Evolutionary conservation across 768 basidiomycete species (phyloP).

Genomic region (Cyclocybe aegerita): DNA sequence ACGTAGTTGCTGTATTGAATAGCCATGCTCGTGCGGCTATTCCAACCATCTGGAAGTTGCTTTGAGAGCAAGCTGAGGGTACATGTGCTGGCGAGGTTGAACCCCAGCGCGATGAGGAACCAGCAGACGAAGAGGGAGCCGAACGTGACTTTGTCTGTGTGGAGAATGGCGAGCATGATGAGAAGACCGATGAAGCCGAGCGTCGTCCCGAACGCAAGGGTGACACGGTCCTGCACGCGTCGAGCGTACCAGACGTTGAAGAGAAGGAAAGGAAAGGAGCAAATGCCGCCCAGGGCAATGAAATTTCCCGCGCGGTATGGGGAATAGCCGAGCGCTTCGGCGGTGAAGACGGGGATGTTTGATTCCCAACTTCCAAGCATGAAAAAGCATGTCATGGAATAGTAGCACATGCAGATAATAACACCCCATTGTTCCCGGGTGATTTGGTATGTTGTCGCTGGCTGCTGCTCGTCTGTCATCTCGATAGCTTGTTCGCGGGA

Average conservation of each 20-base stretch:
- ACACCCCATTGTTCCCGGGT: slow-evolving; percentile 43
- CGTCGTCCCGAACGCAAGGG: slow-evolving; percentile 50
- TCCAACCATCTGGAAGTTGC: slow-evolving; percentile 65
- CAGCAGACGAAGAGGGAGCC: slow-evolving; percentile 48
- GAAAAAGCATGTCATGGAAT: slow-evolving; percentile 69
- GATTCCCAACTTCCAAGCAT: slow-evolving; percentile 70
- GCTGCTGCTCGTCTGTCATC: slow-evolving; percentile 36
- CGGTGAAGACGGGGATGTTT: slow-evolving; percentile 63
- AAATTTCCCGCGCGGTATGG: slow-evolving; percentile 69
- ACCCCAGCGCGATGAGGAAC: slow-evolving; percentile 67
- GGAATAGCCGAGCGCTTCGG: slow-evolving; percentile 48
- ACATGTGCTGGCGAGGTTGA: slow-evolving; percentile 71
- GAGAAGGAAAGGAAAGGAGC: slow-evolving; percentile 66
- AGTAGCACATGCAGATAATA: slow-evolving; percentile 66
- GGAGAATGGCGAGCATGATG: slow-evolving; percentile 47
- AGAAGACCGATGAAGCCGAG: slow-evolving; percentile 55
- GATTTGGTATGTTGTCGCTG: slow-evolving; percentile 7
- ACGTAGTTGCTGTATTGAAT: slow-evolving; percentile 72
- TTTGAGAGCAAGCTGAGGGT: slow-evolving; percentile 69
- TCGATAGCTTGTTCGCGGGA: slow-evolving; percentile 25
- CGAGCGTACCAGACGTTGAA: slow-evolving; percentile 56
- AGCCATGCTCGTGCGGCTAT: slow-evolving; percentile 50
- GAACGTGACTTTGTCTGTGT: slow-evolving; percentile 39
- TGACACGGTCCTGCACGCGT: slow-evolving; percentile 58
- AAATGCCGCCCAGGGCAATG: slow-evolving; percentile 64